phyloP scores from a whole-genome alignment of 305 asterid genomes.

The Fraxinus albicans region DNA sequence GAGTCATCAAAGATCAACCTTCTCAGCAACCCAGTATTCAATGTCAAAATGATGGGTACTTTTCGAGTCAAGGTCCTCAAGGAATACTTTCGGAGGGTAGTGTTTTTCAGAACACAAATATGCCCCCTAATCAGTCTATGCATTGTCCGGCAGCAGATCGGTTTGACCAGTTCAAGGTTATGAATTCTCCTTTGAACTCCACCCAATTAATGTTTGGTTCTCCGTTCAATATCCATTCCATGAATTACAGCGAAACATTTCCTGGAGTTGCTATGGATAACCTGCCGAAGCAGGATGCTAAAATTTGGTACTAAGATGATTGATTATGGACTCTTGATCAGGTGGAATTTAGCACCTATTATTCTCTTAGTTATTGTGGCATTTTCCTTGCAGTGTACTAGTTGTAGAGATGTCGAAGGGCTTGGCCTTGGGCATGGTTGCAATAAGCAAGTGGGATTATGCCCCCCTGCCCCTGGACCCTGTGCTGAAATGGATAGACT shows the following conservation, averaged over 20 bases:
- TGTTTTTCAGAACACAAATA: constrained; percentile 34
- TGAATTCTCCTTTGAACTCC: constrained; percentile 32
- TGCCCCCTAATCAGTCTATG: constrained; percentile 22
- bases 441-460: constrained; percentile 30
- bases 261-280: constrained; percentile 32
- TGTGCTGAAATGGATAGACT: constrained; percentile 24
- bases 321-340: constrained; percentile 9
- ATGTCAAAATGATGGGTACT: constrained; percentile 38
- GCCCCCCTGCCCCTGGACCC: constrained; percentile 16
- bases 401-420: constrained; percentile 27
- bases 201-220: constrained; percentile 39
- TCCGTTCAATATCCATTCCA: constrained; percentile 35
- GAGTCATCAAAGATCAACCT: constrained; percentile 31
- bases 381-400: constrained; percentile 28
- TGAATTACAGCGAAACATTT: constrained; percentile 35
- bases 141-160: constrained; percentile 29
- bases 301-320: constrained; percentile 41
- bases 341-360: constrained; percentile 21
- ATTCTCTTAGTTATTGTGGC: constrained; percentile 22
- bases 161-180: constrained; percentile 32
- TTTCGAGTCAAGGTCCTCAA: constrained; percentile 30
- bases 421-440: constrained; percentile 28
- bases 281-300: constrained; percentile 33
- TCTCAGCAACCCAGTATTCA: constrained; percentile 33
- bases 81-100: constrained; percentile 37